Percentiles rank a stretch among this genome's conserved stretches.
phyloP scores from a whole-genome alignment of 2,329 filamentous ascomycete species.

The Pseudopithomyces chartarum region DNA sequence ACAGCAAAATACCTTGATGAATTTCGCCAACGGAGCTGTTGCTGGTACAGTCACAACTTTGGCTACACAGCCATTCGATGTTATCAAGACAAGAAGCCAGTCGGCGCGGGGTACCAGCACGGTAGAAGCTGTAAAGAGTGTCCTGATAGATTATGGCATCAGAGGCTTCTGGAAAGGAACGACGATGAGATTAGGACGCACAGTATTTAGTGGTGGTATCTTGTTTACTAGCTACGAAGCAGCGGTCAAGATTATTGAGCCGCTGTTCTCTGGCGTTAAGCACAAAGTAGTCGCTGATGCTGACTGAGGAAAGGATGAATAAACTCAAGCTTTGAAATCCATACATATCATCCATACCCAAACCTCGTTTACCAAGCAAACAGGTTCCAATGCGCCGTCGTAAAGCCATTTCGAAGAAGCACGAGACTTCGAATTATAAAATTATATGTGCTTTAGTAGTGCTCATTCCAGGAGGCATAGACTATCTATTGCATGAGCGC shows the following conservation, averaged over 20 bases:
- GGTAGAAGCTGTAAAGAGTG: slow-evolving; percentile 59
- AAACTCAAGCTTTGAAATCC: too few relatives aligned
- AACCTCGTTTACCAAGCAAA: too few relatives aligned
- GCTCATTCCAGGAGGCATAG: too few relatives aligned
- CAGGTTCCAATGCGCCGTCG: too few relatives aligned
- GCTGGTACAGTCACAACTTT: slow-evolving; percentile 66
- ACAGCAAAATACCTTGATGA: slow-evolving; percentile 56
- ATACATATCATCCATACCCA: too few relatives aligned
- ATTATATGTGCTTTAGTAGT: neutral
- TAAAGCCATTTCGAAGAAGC: too few relatives aligned
- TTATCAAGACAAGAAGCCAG: slow-evolving; percentile 67
- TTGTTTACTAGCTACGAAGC: slow-evolving; percentile 68
- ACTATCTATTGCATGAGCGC: neutral
- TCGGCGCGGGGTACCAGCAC: slow-evolving; percentile 63
- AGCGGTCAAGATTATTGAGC: slow-evolving; percentile 55
- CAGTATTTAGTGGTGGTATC: slow-evolving; percentile 70
- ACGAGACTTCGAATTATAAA: slow-evolving; percentile 1
- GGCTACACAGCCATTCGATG: slow-evolving; percentile 66
- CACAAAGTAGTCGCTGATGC: slow-evolving; percentile 21
- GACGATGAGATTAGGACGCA: slow-evolving; percentile 68
- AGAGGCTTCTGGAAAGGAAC: slow-evolving; percentile 70
- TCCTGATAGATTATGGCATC: slow-evolving; percentile 63
- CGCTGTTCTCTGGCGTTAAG: slow-evolving; percentile 35
- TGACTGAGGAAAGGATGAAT: slow-evolving; percentile 15
- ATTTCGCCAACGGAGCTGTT: slow-evolving; percentile 66